A percentile compares a stretch with the other conserved stretches of the same genome.
These are phyloP conservation scores for Dactylorhiza incarnata DNA, from an alignment of 106 monocot genomes.

Conservation along the genomic window DNA sequence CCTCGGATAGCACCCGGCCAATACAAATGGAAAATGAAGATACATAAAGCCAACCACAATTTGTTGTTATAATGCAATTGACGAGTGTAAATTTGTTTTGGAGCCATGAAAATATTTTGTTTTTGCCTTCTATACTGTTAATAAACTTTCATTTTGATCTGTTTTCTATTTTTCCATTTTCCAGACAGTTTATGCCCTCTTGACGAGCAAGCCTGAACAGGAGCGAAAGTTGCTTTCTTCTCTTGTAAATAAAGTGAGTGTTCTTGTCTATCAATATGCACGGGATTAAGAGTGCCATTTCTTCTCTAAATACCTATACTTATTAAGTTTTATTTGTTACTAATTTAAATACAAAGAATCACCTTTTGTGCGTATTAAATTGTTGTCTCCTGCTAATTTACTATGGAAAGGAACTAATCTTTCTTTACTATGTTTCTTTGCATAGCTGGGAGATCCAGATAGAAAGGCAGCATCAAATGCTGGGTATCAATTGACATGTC, in stretches of 20 bases:
- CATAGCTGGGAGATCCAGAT: slow-evolving; percentile 76
- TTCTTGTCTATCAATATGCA: not conserved
- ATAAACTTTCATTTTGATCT: not conserved
- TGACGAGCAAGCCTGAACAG: slow-evolving; percentile 82
- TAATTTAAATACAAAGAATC: not conserved
- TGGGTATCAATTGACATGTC: slow-evolving; percentile 48
- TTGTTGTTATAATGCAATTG: too few relatives aligned
- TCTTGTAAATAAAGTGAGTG: slow-evolving; percentile 87
- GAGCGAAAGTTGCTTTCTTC: slow-evolving; percentile 73
- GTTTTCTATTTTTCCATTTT: slow-evolving; percentile 8
- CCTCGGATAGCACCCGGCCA: too few relatives aligned
- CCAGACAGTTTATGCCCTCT: slow-evolving; percentile 61
- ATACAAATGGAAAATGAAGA: too few relatives aligned
- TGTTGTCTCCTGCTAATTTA: slow-evolving; percentile 7
- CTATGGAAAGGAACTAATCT: not conserved
- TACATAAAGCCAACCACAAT: too few relatives aligned
- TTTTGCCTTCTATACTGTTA: not conserved
- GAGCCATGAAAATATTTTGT: not conserved
- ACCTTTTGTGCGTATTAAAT: not conserved
- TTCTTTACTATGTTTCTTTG: slow-evolving; percentile 8
- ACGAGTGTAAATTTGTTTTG: not conserved
- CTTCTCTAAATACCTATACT: not conserved
- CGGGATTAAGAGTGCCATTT: not conserved
- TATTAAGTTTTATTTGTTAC: not conserved
- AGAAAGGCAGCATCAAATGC: slow-evolving; percentile 64